These are phyloP conservation scores for Cadophora sp. DNA, from an alignment of 2,329 filamentous ascomycete genomes.

Conservation along the genomic window DNA sequence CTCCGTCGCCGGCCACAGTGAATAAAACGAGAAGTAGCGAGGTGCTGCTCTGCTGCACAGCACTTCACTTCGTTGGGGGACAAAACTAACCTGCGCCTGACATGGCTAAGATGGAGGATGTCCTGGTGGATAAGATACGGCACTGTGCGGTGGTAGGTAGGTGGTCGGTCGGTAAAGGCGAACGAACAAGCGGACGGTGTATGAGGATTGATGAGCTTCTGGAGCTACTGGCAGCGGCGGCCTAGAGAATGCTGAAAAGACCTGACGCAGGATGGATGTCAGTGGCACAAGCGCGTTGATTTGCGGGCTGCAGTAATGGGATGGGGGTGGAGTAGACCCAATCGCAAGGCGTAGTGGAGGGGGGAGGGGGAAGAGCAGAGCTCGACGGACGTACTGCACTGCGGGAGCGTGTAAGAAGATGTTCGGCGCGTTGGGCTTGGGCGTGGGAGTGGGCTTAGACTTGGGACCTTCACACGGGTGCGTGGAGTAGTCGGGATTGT, in stretches of 20 bases:
- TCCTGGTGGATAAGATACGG: slow-evolving; percentile 23
- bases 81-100: slow-evolving; percentile 36
- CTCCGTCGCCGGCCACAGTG: slow-evolving; percentile 22
- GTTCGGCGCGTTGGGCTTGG: slow-evolving; percentile 2
- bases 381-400: neutral
- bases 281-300: slow-evolving; percentile 28
- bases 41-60: neutral
- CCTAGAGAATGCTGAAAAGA: slow-evolving; percentile 27
- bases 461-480: neutral
- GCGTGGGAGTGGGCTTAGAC: neutral
- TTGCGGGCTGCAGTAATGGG: slow-evolving; percentile 18
- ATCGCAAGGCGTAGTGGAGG: neutral
- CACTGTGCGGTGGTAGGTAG: neutral
- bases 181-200: slow-evolving; percentile 18
- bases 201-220: slow-evolving; percentile 19
- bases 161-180: slow-evolving; percentile 18
- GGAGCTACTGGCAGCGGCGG: slow-evolving; percentile 18
- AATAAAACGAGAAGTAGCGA: slow-evolving; percentile 21
- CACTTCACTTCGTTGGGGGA: slow-evolving; percentile 17
- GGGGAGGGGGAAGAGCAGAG: neutral
- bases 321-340: neutral
- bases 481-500: neutral
- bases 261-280: slow-evolving; percentile 28
- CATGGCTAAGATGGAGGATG: slow-evolving; percentile 29
- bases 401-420: slow-evolving; percentile 1